A percentile compares a stretch with the other conserved stretches of the same genome.
Conservation (phyloP, 2,329 filamentous ascomycete species). For the Camptophora hylomeconis region DNA sequence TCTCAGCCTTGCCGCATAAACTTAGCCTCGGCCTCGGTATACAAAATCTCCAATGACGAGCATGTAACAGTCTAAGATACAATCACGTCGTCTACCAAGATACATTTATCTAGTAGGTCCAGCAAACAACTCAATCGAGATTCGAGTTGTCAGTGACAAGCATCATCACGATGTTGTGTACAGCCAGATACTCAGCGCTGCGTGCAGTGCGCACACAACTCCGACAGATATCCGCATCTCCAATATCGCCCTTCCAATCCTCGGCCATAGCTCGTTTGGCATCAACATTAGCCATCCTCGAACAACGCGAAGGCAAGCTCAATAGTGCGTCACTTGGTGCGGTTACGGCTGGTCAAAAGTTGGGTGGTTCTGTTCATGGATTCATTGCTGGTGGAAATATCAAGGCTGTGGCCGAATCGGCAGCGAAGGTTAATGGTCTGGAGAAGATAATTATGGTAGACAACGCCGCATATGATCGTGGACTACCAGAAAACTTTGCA, state of each 20-base stretch:
- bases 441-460: slow-evolving; percentile 86
- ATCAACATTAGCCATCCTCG: slow-evolving; percentile 80
- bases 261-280: slow-evolving; percentile 56
- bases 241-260: slow-evolving; percentile 32
- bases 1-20: no score
- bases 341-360: slow-evolving; percentile 70
- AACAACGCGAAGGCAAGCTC: slow-evolving; percentile 83
- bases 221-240: slow-evolving; percentile 23
- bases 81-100: no score
- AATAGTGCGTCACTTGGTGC: slow-evolving; percentile 71
- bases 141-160: slow-evolving; percentile 1
- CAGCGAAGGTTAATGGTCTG: slow-evolving; percentile 76
- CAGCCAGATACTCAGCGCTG: slow-evolving; percentile 23
- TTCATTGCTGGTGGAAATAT: slow-evolving; percentile 75
- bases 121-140: no score
- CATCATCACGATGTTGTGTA: slow-evolving; percentile 11
- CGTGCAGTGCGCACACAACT: slow-evolving; percentile 34
- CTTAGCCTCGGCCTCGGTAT: no score
- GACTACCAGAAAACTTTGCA: slow-evolving; percentile 88
- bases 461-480: slow-evolving; percentile 86
- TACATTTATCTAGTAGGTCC: no score
- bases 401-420: slow-evolving; percentile 65
- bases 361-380: slow-evolving; percentile 73
- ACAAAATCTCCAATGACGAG: no score
- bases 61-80: no score